Evolutionary conservation across 441 rosid species (phyloP), one percentile per base, ranked within the genome.

Genomic region (Gossypium davidsonii): DNA sequence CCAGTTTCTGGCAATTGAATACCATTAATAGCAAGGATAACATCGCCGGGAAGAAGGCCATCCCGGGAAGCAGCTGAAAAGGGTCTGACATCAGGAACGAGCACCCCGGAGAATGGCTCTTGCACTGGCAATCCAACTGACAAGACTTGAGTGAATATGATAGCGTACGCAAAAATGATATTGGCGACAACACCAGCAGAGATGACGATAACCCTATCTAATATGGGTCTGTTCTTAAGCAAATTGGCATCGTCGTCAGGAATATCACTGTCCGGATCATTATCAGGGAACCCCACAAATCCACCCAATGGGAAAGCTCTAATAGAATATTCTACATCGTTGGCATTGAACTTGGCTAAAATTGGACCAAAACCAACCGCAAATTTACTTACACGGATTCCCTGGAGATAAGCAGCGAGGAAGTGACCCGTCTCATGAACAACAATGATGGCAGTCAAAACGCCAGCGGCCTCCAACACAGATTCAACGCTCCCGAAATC

Each of bases 271-370:
- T 92, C 88, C 0, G 97, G 98, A 78, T 94, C 98, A 72, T 94
- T 92, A 75, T 94, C 98, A 55, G 98, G 98, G 80, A 92, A 94
- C 39, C 96, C 98, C 39, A 92, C 98, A 80, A 92, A 94, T 9
- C 98, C 98, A 62, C 98, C 98, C 64, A 94, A 75, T 8, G 97
- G 98, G 71, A 94, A 88, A 60, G 97, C 98, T 67, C 97, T 88
- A 71, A 94, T 56, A 23, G 98, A 94, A 77, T 91, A 94, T 74
- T 94, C 98, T 4, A 94, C 97, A 68, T 91, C 91, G 9, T 87
- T 91, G 61, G 96, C 86, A 66, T 85, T 88, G 74, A 94, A 91
- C 67, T 91, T 94, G 37, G 97, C 97, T 71, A 94, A 80, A 76
- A 91, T 77, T 25, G 98, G 98, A 87, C 98, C 98, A 74, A 94